Evolutionary conservation across 2,329 filamentous ascomycete genomes (phyloP).

Genomic region (Albifimbria verrucaria): DNA sequence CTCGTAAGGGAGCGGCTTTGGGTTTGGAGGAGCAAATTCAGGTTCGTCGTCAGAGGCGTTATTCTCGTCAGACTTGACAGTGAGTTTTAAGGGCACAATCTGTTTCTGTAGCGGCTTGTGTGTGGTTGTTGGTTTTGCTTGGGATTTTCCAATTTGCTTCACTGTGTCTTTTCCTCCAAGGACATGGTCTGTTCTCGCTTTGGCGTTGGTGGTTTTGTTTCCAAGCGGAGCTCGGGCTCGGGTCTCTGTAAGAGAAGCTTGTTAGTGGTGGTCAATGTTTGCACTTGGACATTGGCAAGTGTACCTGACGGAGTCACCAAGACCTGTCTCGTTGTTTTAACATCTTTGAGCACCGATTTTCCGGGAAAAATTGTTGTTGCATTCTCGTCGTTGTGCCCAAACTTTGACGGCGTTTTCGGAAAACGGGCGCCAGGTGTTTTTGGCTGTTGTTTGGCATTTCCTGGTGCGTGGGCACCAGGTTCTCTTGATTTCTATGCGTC

Average conservation of each 20-base stretch:
- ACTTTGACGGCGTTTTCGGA: constrained; percentile 79
- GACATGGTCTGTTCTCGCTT: constrained; percentile 65
- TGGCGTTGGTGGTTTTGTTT: constrained; percentile 95
- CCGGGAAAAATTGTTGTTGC: constrained; percentile 38
- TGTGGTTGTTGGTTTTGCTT: constrained; percentile 54
- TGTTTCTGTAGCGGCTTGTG: constrained; percentile 59
- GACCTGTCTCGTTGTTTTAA: constrained; percentile 42
- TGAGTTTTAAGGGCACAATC: constrained; percentile 56
- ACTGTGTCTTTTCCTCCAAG: constrained; percentile 59
- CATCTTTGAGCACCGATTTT: constrained; percentile 46
- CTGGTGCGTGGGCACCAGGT: constrained; percentile 74
- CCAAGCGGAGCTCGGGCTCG: constrained; percentile 78
- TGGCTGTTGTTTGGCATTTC: constrained; percentile 69
- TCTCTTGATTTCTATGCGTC: constrained; percentile 81
- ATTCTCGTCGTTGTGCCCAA: constrained; percentile 83
- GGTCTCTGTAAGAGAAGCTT: constrained; percentile 20
- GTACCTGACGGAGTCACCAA: constrained; percentile 80
- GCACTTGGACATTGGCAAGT: constrained; percentile 16
- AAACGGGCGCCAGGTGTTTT: constrained; percentile 77
- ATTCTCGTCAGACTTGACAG: constrained; percentile 53
- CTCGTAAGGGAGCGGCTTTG: constrained; percentile 63
- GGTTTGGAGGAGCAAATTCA: constrained; percentile 82
- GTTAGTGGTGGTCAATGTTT: constrained; percentile 8
- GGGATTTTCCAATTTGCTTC: constrained; percentile 60
- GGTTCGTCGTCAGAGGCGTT: constrained; percentile 66